A percentile compares a stretch with the other conserved stretches of the same genome.
phyloP scores from a whole-genome alignment of 2,329 filamentous ascomycete species.

The Laburnicola sp. region DNA sequence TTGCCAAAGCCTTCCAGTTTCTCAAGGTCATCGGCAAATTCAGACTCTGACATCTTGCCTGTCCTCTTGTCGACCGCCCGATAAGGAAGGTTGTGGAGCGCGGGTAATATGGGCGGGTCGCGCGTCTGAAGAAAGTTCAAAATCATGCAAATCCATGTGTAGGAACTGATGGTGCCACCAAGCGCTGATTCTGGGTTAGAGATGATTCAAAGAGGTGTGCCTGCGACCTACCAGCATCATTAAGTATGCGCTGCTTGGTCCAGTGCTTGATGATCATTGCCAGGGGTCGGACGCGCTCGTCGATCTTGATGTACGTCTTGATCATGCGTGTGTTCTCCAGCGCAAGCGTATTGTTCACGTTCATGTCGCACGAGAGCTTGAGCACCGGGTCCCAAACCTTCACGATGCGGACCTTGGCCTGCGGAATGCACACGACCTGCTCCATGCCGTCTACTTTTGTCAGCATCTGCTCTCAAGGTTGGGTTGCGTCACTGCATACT shows the following conservation, averaged over 20 bases:
- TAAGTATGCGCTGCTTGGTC: conserved; percentile 89
- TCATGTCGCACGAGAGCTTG: conserved; percentile 90
- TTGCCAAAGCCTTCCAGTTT: conserved; percentile 73
- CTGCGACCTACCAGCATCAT: conserved; percentile 82
- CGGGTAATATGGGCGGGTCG: conserved; percentile 79
- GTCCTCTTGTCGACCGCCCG: conserved; percentile 64
- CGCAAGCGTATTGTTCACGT: conserved; percentile 95
- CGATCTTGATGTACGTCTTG: conserved; percentile 91
- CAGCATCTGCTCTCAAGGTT: conserved; percentile 23
- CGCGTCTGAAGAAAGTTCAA: conserved; percentile 93
- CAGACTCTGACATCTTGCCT: conserved; percentile 62
- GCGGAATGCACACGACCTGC: conserved; percentile 90
- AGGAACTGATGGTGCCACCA: conserved; percentile 93
- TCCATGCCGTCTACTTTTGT: conserved; percentile 82
- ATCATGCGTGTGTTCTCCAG: conserved; percentile 98
- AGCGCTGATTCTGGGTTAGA: conserved; percentile 62
- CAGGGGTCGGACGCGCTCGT: conserved; percentile 84
- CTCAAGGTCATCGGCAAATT: conserved; percentile 85
- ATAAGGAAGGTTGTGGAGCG: conserved; percentile 74
- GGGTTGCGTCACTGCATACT: conserved; percentile 62
- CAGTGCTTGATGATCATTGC: conserved; percentile 98
- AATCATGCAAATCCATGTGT: conserved; percentile 99
- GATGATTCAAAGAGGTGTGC: not conserved
- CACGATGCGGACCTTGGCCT: conserved; percentile 95
- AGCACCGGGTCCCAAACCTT: conserved; percentile 98